These are phyloP conservation scores for Phytopythium montanum DNA, from an alignment of 352 stramenopile species.

Conservation along the genomic window DNA sequence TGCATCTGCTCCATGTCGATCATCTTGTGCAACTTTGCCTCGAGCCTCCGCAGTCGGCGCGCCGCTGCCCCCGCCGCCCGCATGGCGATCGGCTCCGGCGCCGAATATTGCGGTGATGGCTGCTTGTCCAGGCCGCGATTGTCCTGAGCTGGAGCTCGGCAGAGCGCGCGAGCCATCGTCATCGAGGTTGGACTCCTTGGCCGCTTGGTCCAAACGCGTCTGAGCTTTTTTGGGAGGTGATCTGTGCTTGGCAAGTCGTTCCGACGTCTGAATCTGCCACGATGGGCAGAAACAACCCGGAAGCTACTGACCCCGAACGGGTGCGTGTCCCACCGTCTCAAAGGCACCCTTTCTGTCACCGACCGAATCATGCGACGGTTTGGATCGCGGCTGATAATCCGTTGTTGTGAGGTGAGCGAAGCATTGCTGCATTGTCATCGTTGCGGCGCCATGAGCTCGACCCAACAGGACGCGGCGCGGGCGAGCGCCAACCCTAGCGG, in stretches of 20 bases:
- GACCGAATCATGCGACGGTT: conserved; percentile 2
- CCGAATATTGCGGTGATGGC: too few relatives aligned
- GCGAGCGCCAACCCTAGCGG: conserved; percentile 63
- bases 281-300: neutral
- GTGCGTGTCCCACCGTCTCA: too few relatives aligned
- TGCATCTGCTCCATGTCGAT: conserved; percentile 1
- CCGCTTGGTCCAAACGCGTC: neutral
- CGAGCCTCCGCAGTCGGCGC: neutral
- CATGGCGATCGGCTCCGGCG: too few relatives aligned
- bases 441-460: conserved; percentile 20
- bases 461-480: conserved; percentile 40
- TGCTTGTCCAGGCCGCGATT: too few relatives aligned
- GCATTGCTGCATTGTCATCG: neutral
- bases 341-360: too few relatives aligned
- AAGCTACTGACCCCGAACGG: neutral
- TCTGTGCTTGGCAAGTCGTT: neutral
- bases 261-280: neutral
- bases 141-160: too few relatives aligned
- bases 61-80: neutral
- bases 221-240: neutral
- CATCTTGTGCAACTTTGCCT: neutral
- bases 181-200: too few relatives aligned
- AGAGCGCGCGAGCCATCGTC: too few relatives aligned
- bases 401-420: too few relatives aligned
- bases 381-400: conserved; percentile 1